phyloP scores from a whole-genome alignment of 768 basidiomycete species.

The Lanmaoa pseudosensibilis region DNA sequence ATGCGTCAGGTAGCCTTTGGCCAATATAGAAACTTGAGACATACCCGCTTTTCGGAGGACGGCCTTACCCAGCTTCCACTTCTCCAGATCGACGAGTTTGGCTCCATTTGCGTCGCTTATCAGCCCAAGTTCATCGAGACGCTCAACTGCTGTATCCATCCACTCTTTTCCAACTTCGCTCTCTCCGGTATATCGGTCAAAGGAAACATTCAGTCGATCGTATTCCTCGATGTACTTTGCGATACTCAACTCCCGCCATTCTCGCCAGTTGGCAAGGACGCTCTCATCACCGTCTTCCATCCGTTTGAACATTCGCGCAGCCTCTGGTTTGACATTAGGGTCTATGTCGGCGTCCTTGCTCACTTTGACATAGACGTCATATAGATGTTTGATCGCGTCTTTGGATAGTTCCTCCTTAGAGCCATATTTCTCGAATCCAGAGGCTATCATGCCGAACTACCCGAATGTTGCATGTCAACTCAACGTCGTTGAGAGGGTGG shows the following conservation, averaged over 20 bases:
- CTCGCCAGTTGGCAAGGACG: conserved; percentile 84
- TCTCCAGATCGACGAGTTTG: conserved; percentile 81
- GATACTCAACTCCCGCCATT: conserved; percentile 90
- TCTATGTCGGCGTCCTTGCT: conserved; percentile 80
- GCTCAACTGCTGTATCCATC: conserved; percentile 69
- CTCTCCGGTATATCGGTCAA: conserved; percentile 93
- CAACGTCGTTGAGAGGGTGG: neutral
- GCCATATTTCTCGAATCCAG: conserved; percentile 92
- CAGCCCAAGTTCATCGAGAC: conserved; percentile 69
- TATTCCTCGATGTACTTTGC: conserved; percentile 89
- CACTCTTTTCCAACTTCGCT: conserved; percentile 72
- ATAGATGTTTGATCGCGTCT: conserved; percentile 93
- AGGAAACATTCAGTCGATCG: conserved; percentile 82
- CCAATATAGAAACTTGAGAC: conserved; percentile 6
- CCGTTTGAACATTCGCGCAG: conserved; percentile 86
- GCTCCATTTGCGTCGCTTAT: conserved; percentile 79
- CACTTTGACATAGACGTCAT: conserved; percentile 92
- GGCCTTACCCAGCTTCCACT: conserved; percentile 90
- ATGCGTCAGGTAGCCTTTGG: neutral
- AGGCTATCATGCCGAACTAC: conserved; percentile 84
- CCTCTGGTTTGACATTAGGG: conserved; percentile 69
- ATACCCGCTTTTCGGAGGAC: conserved; percentile 83
- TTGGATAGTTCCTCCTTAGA: conserved; percentile 76
- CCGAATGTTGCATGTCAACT: neutral
- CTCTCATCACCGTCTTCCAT: conserved; percentile 93